A percentile compares a stretch with the other conserved stretches of the same genome.
phyloP scores from a whole-genome alignment of 169 alveolate genomes.

The Plasmodium gaboni region DNA sequence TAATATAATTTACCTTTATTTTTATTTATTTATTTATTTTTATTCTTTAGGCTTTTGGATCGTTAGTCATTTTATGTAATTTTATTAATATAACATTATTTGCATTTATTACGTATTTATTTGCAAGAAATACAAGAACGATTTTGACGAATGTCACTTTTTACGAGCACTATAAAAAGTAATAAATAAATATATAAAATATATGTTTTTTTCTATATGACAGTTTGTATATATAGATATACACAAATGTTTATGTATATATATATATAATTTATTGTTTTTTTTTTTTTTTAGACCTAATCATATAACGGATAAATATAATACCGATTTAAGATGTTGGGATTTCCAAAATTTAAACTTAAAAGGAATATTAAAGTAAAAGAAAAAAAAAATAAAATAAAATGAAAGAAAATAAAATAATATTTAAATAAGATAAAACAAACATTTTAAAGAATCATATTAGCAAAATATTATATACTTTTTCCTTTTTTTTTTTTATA shows the following conservation, averaged over 20 bases:
- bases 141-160: conserved; percentile 91
- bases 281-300: conserved; percentile 39
- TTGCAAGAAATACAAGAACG: conserved; percentile 86
- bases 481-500: conserved; percentile 19
- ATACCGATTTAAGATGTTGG: conserved; percentile 72
- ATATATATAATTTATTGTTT: neutral
- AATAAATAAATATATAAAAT: conserved; percentile 10
- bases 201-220: conserved; percentile 4
- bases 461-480: neutral
- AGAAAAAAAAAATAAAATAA: neutral
- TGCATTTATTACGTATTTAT: conserved; percentile 86
- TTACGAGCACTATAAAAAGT: conserved; percentile 90
- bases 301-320: conserved; percentile 63
- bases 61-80: conserved; percentile 67
- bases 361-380: conserved; percentile 37
- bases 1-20: neutral
- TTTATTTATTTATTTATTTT: conserved; percentile 25
- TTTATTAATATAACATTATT: conserved; percentile 84
- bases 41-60: conserved; percentile 46
- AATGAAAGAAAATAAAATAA: neutral
- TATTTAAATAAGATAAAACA: neutral
- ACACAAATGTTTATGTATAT: neutral
- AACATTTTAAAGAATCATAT: neutral
- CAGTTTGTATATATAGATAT: neutral
- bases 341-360: conserved; percentile 68